Evolutionary conservation across 2,329 filamentous ascomycete genomes (phyloP).

Genomic region (Stachybotrys chartarum): DNA sequence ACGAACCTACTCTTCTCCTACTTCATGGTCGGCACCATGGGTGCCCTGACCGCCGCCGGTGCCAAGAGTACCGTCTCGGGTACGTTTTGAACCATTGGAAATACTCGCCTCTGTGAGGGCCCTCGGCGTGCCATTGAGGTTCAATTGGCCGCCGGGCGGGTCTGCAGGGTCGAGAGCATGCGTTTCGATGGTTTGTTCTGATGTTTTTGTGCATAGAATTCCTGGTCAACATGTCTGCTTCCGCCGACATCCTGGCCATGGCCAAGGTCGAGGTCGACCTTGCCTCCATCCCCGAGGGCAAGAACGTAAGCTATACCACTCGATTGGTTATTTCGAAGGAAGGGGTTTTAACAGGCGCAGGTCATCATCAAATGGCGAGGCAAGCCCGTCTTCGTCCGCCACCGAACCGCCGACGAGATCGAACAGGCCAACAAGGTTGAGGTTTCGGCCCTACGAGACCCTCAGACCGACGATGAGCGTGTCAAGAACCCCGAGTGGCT

Average conservation of each 20-base stretch:
- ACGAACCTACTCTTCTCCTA: constrained; percentile 88
- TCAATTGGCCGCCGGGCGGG: constrained; percentile 13
- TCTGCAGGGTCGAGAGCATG: background rate
- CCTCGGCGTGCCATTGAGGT: constrained; percentile 16
- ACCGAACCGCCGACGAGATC: constrained; percentile 91
- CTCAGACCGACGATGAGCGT: constrained; percentile 83
- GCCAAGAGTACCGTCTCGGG: constrained; percentile 98
- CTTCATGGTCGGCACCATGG: constrained; percentile 97
- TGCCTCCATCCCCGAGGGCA: constrained; percentile 88
- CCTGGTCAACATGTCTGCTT: constrained; percentile 99
- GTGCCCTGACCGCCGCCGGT: constrained; percentile 82
- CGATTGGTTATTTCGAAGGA: background rate
- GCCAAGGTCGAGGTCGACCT: constrained; percentile 99
- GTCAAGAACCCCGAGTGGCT: constrained; percentile 99
- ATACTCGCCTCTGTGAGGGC: too few relatives aligned
- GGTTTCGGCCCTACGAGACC: constrained; percentile 78
- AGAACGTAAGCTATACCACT: constrained; percentile 66
- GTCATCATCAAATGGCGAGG: constrained; percentile 99
- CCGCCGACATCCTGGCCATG: constrained; percentile 96
- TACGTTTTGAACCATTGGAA: constrained; percentile 40
- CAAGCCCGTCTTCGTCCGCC: constrained; percentile 99
- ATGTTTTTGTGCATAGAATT: constrained; percentile 61
- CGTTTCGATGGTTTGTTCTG: constrained; percentile 18
- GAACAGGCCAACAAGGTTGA: constrained; percentile 87
- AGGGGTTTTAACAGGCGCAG: constrained; percentile 30